Base-by-base conservation (phyloP, 352 stramenopile species). In the Phytophthora quininea region DNA sequence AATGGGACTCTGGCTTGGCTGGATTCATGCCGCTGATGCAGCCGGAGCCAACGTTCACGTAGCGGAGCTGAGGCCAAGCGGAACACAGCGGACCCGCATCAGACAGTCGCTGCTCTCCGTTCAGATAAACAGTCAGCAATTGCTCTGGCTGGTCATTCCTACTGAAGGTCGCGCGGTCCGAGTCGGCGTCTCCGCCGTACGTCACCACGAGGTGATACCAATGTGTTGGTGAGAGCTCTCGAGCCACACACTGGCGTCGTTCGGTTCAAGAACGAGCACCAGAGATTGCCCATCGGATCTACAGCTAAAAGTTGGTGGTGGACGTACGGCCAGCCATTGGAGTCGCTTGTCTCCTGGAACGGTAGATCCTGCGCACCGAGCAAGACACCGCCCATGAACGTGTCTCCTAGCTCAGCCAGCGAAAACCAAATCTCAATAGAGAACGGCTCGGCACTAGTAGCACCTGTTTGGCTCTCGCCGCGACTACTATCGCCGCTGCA, bases 191-290 rank as follows among this genome's bases (percentile, higher is more conserved):
- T 4, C 70, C 67, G 9, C 73, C 71, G 60, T 85, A 92, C 9
- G 78, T 83, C 2, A 90, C 71, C 10, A 83, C 77, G 33, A 91
- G 62, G 67, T 92, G 80, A 62, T 92, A 91, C 84, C 84, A 92
- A 15, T 87, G 82, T 46, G 74, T 82, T 3, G 76, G 71, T 14
- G 67, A 53, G 0, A 92, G 71, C 29, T 91, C 82, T 6, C 63
- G 64, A 3, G 77, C 79, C 6, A 92, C 73, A 33, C 32, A 82
- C 60, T 0, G 84, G 73, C n/a, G 74, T 75, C 14, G 77, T 65
- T 4, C 71, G 73, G 35, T 83, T 73, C 2, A 91, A 64, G 54
- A 90, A 76, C 32, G 71, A 83, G 45, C 76, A 84, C 67, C 77
- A 89, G 15, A 92, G 72, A 32, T 86, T 84, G 12, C 84, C 82